Conservation (phyloP, 768 basidiomycete genomes). For the Suillus lakei region DNA sequence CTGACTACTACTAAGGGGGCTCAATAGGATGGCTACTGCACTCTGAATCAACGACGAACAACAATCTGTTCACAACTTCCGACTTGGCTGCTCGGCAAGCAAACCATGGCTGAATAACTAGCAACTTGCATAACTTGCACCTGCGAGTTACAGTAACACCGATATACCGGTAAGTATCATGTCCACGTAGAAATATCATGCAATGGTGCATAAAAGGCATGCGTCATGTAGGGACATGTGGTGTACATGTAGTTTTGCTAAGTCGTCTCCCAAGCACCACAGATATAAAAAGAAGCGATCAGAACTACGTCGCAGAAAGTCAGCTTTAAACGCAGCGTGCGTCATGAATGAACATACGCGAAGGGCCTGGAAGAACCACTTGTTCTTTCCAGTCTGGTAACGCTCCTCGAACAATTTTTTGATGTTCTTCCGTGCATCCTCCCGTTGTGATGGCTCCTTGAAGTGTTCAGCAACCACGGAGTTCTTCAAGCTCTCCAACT, state of each 20-base stretch:
- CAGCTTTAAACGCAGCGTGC: slow-evolving; percentile 3
- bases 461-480: slow-evolving; percentile 86
- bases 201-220: slow-evolving; percentile 28
- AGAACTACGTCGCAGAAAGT: slow-evolving; percentile 36
- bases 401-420: slow-evolving; percentile 98
- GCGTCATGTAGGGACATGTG: slow-evolving; percentile 34
- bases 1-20: no score
- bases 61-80: not conserved
- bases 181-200: slow-evolving; percentile 10
- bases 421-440: slow-evolving; percentile 93
- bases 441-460: slow-evolving; percentile 96
- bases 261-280: slow-evolving; percentile 23
- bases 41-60: not conserved
- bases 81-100: not conserved
- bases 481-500: slow-evolving; percentile 94
- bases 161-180: not conserved
- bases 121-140: not conserved
- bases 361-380: slow-evolving; percentile 94
- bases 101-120: not conserved
- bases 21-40: no score
- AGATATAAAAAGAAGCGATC: slow-evolving; percentile 22
- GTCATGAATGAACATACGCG: slow-evolving; percentile 54
- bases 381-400: slow-evolving; percentile 93
- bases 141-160: not conserved
- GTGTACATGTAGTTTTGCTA: slow-evolving; percentile 45